Conservation (phyloP, 169 alveolate genomes). For the Perkinsus marinus region DNA sequence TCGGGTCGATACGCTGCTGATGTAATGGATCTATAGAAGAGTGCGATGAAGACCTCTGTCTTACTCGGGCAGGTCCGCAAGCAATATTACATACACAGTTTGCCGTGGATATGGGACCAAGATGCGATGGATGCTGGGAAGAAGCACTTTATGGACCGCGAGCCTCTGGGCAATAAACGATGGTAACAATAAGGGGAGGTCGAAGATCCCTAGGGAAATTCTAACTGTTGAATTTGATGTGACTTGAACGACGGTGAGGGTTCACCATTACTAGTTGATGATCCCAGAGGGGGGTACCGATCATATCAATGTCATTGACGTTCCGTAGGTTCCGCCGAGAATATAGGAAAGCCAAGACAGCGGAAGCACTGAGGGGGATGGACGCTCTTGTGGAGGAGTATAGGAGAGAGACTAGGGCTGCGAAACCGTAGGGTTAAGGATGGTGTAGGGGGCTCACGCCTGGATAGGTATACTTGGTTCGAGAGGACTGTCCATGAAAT, state of each 20-base stretch:
- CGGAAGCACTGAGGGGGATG: slow-evolving; percentile 31
- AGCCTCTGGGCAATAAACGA: slow-evolving; percentile 51
- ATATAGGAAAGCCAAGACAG: slow-evolving; percentile 16
- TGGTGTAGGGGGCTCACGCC: slow-evolving; percentile 32
- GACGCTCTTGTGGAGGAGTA: slow-evolving; percentile 26
- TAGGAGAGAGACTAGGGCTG: slow-evolving; percentile 14
- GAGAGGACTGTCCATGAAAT: slow-evolving; percentile 58
- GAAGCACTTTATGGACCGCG: slow-evolving; percentile 57
- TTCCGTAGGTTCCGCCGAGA: not conserved
- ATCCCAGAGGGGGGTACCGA: too few species aligned
- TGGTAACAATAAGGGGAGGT: slow-evolving; percentile 32
- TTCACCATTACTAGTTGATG: too few species aligned
- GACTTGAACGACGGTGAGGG: too few species aligned
- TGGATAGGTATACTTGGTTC: slow-evolving; percentile 43
- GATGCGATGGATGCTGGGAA: slow-evolving; percentile 45
- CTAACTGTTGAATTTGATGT: too few species aligned
- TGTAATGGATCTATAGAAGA: slow-evolving; percentile 49
- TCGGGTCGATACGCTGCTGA: slow-evolving; percentile 63
- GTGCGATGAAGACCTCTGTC: not conserved
- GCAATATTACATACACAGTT: slow-evolving; percentile 17
- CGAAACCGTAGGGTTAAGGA: not conserved
- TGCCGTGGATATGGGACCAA: slow-evolving; percentile 70
- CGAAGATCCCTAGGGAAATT: too few species aligned
- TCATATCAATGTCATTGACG: too few species aligned
- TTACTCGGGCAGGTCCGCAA: not conserved